phyloP scores from a whole-genome alignment of 2,329 filamentous ascomycete species.

The Colletotrichum noveboracense region DNA sequence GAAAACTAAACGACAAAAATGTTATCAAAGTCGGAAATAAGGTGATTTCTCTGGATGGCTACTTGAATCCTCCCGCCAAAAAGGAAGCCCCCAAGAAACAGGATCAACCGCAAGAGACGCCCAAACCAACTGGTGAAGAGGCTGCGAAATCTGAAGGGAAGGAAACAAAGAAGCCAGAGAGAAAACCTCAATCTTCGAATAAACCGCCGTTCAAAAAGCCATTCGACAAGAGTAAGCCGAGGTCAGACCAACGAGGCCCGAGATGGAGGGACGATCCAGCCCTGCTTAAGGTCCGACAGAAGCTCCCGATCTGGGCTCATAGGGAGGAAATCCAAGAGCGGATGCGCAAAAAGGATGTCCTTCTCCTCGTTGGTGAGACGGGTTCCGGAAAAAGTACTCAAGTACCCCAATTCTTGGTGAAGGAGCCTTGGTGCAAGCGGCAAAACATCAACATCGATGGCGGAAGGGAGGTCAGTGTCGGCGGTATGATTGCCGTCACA shows the following conservation, averaged over 20 bases:
- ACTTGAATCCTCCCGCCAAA: slow-evolving; percentile 42
- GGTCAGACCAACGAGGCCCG: not conserved
- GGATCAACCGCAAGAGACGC: not conserved
- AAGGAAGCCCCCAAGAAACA: no score
- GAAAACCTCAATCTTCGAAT: no score
- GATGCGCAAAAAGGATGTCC: slow-evolving; percentile 71
- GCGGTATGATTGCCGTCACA: slow-evolving; percentile 89
- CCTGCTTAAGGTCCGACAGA: slow-evolving; percentile 59
- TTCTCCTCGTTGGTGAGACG: slow-evolving; percentile 91
- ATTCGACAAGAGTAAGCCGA: not conserved
- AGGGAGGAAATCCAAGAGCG: slow-evolving; percentile 71
- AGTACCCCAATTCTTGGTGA: slow-evolving; percentile 85
- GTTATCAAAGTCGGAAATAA: slow-evolving; percentile 53
- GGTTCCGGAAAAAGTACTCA: slow-evolving; percentile 98
- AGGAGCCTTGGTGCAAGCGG: slow-evolving; percentile 78
- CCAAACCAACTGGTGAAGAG: not conserved
- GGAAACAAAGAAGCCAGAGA: not conserved
- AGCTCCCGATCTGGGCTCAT: slow-evolving; percentile 82
- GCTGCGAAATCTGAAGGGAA: not conserved
- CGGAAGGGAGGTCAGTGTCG: slow-evolving; percentile 57
- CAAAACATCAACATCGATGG: slow-evolving; percentile 55
- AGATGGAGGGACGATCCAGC: slow-evolving; percentile 32
- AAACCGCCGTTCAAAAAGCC: not conserved
- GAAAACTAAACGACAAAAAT: slow-evolving; percentile 37
- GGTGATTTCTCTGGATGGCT: slow-evolving; percentile 54